A percentile compares a stretch with the other conserved stretches of the same genome.
phyloP scores from a whole-genome alignment of 805 yeast species.

The Candida coquimbonensis region DNA sequence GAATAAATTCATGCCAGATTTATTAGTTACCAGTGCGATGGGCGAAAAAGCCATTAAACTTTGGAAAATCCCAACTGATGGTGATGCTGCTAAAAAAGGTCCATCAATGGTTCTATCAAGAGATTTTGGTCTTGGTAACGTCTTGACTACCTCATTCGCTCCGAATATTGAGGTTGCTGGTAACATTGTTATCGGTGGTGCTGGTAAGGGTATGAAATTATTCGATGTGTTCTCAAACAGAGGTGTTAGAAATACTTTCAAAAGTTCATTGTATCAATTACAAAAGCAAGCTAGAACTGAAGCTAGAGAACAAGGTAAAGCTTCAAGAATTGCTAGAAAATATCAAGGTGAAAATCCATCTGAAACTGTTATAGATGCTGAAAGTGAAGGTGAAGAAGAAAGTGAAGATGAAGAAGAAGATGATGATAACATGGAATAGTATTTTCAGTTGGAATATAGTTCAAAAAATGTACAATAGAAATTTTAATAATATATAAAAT shows the following conservation, averaged over 20 bases:
- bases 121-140: slow-evolving; percentile 93
- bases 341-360: slow-evolving; percentile 38
- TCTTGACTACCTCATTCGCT: slow-evolving; percentile 74
- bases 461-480: not conserved
- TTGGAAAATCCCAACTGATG: slow-evolving; percentile 62
- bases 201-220: slow-evolving; percentile 72
- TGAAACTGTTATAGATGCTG: slow-evolving; percentile 57
- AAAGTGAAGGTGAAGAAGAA: slow-evolving; percentile 55
- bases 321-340: slow-evolving; percentile 72
- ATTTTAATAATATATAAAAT: not conserved
- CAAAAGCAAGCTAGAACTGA: slow-evolving; percentile 52
- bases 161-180: slow-evolving; percentile 85
- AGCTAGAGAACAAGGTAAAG: slow-evolving; percentile 48
- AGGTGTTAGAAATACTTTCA: slow-evolving; percentile 66
- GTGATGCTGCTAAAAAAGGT: slow-evolving; percentile 20
- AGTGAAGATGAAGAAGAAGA: slow-evolving; percentile 42
- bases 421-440: slow-evolving; percentile 18
- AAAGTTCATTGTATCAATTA: slow-evolving; percentile 45
- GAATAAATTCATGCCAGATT: slow-evolving; percentile 59
- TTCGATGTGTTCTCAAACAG: slow-evolving; percentile 89
- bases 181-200: slow-evolving; percentile 81
- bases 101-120: slow-evolving; percentile 89
- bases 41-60: slow-evolving; percentile 80
- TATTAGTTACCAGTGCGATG: slow-evolving; percentile 84
- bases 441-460: not conserved